Conservation (phyloP, 768 basidiomycete genomes). For the Trichaptum fuscoviolaceum region DNA sequence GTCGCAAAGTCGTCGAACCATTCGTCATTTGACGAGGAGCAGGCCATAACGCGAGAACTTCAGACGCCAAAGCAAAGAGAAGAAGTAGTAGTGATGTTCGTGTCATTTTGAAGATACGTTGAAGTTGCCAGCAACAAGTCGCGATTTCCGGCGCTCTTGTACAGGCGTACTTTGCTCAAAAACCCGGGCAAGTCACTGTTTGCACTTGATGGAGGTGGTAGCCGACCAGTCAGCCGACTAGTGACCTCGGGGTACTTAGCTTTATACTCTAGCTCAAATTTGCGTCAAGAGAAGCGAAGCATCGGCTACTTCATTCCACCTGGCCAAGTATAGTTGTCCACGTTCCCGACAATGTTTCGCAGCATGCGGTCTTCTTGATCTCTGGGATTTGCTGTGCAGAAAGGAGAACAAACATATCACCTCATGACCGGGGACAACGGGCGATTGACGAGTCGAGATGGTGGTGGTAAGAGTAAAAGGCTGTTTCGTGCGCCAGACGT, state of each 20-base stretch:
- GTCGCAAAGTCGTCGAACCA: constrained; percentile 17
- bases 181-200: not conserved
- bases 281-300: not conserved
- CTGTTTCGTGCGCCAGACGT: not conserved
- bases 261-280: not conserved
- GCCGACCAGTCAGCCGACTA: no score
- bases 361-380: not conserved
- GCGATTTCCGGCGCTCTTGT: no score
- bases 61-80: not conserved
- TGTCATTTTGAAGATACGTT: no score
- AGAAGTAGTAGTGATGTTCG: not conserved
- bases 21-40: constrained; percentile 18
- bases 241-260: not conserved
- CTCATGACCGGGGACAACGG: not conserved
- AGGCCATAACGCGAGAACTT: constrained; percentile 25
- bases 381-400: not conserved
- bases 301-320: not conserved
- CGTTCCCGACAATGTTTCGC: not conserved
- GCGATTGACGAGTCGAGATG: not conserved
- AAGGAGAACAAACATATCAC: not conserved
- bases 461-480: not conserved
- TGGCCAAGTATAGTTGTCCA: not conserved
- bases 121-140: no score
- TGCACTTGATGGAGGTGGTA: not conserved
- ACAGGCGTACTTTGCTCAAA: not conserved